These are phyloP conservation scores for Brassica juncea DNA, from an alignment of 345 rosid species.

Conservation along the genomic window DNA sequence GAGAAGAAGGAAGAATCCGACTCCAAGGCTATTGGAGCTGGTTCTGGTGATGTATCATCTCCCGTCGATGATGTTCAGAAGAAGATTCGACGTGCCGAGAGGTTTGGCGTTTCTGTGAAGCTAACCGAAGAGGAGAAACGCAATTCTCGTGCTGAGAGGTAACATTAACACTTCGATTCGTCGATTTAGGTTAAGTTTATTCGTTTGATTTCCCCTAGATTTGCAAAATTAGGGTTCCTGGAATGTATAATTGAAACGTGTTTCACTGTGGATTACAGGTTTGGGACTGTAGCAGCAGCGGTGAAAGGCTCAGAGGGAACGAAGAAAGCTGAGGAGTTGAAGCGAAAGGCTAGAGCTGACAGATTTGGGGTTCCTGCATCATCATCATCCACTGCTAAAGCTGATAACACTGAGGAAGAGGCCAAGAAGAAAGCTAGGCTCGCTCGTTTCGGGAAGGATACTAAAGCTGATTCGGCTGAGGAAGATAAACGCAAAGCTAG, in stretches of 20 bases:
- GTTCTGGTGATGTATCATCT: conserved; percentile 35
- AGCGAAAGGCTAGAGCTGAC: conserved; percentile 94
- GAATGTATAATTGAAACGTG: conserved; percentile 7
- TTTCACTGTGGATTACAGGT: conserved; percentile 48
- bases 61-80: conserved; percentile 57
- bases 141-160: conserved; percentile 93
- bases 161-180: neutral
- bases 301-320: conserved; percentile 45
- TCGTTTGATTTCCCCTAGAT: neutral
- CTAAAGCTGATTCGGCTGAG: conserved; percentile 55
- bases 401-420: conserved; percentile 54
- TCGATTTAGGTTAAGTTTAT: neutral
- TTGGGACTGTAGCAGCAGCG: conserved; percentile 54
- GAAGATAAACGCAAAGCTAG: conserved; percentile 85
- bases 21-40: conserved; percentile 40
- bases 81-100: conserved; percentile 92
- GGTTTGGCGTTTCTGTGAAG: conserved; percentile 79
- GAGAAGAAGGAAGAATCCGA: conserved; percentile 44
- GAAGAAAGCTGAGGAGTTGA: conserved; percentile 72
- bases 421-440: conserved; percentile 87
- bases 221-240: conserved; percentile 30
- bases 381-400: conserved; percentile 39
- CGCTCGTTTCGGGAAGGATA: conserved; percentile 63
- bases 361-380: conserved; percentile 76
- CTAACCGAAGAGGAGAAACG: conserved; percentile 90